A percentile compares a stretch with the other conserved stretches of the same genome.
Evolutionary conservation across 2,329 filamentous ascomycete species (phyloP).

Genomic region (Pochonia chlamydosporia): DNA sequence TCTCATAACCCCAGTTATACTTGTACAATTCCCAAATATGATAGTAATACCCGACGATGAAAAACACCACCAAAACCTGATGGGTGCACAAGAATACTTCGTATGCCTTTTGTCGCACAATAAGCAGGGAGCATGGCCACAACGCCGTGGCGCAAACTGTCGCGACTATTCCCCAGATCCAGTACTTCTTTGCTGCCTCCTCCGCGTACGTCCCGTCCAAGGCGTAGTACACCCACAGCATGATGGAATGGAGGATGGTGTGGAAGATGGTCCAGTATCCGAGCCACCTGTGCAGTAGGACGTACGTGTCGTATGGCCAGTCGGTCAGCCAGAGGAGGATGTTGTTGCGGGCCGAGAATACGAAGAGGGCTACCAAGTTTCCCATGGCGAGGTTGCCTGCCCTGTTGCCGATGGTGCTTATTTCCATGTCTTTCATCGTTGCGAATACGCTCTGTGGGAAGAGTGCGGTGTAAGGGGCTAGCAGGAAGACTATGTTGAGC

Average conservation of each 20-base stretch:
- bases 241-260: conserved; percentile 49
- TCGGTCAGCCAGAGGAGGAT: conserved; percentile 27
- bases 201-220: conserved; percentile 16
- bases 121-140: conserved; percentile 18
- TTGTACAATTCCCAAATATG: conserved; percentile 28
- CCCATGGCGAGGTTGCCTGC: conserved; percentile 28
- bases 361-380: conserved; percentile 24
- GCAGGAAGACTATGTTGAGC: conserved; percentile 27
- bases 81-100: conserved; percentile 29
- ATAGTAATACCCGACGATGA: conserved; percentile 28
- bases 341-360: conserved; percentile 31
- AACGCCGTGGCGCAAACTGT: conserved; percentile 22
- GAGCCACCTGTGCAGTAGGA: conserved; percentile 31
- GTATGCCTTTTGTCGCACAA: conserved; percentile 23
- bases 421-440: conserved; percentile 17
- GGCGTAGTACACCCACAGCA: conserved; percentile 23
- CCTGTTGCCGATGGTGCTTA: conserved; percentile 27
- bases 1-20: conserved; percentile 32
- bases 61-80: conserved; percentile 23
- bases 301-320: conserved; percentile 30
- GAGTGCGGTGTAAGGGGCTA: conserved; percentile 22
- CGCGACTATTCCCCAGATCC: conserved; percentile 28
- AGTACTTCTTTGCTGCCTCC: conserved; percentile 22
- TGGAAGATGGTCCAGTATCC: conserved; percentile 73
- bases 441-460: conserved; percentile 21